Evolutionary conservation across 768 basidiomycete species (phyloP).

Genomic region (Amanita muscaria): DNA sequence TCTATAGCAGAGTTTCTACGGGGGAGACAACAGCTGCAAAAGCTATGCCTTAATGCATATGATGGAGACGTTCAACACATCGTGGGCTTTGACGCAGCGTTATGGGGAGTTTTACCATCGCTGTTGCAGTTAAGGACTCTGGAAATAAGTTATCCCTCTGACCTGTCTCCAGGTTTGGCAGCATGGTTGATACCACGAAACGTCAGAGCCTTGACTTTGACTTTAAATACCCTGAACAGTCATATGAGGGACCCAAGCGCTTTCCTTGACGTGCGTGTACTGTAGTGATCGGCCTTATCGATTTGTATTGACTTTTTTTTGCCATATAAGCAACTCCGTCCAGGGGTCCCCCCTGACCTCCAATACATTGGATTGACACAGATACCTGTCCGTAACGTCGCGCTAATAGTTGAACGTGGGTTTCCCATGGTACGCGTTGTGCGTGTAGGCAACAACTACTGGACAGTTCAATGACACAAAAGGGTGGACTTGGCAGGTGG

Average conservation of each 20-base stretch:
- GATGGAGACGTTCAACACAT: slow-evolving; percentile 37
- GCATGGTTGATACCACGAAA: slow-evolving; percentile 58
- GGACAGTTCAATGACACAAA: slow-evolving; percentile 31
- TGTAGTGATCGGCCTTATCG: background rate
- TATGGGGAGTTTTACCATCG: slow-evolving; percentile 64
- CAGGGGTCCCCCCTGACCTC: slow-evolving; percentile 44
- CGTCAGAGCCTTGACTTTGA: slow-evolving; percentile 39
- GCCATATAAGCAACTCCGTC: slow-evolving; percentile 42
- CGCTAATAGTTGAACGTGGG: slow-evolving; percentile 43
- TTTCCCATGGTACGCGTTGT: slow-evolving; percentile 56
- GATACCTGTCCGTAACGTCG: slow-evolving; percentile 31
- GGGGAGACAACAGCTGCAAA: slow-evolving; percentile 41
- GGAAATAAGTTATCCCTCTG: slow-evolving; percentile 54
- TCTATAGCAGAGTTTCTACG: slow-evolving; percentile 61
- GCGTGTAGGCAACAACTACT: slow-evolving; percentile 44
- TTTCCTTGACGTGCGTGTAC: slow-evolving; percentile 32
- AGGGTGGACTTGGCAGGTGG: background rate
- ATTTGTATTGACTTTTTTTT: background rate
- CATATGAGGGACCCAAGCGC: slow-evolving; percentile 30
- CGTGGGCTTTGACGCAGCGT: slow-evolving; percentile 59
- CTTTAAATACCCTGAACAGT: slow-evolving; percentile 28
- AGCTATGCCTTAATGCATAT: slow-evolving; percentile 40
- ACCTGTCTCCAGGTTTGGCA: slow-evolving; percentile 53
- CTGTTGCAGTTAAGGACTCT: slow-evolving; percentile 43
- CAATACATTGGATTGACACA: slow-evolving; percentile 51